These are phyloP conservation scores for Daldinia bambusicola DNA, from an alignment of 495 filamentous ascomycete genomes.

Conservation along the genomic window DNA sequence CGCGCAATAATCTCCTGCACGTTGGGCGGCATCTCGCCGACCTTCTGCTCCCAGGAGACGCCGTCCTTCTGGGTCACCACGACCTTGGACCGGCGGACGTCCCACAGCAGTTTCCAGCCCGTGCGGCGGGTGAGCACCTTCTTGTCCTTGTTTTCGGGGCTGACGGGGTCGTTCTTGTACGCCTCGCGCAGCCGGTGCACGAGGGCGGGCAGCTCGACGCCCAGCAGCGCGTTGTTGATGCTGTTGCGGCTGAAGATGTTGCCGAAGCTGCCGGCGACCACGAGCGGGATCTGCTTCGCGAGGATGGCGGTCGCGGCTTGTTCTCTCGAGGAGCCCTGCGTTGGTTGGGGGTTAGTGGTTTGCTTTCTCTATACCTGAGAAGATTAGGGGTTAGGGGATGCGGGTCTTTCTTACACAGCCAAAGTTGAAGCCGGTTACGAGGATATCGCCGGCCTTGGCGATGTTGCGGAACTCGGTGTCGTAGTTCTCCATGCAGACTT, in stretches of 20 bases:
- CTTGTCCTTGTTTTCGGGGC: slow-evolving; percentile 31
- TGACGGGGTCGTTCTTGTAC: slow-evolving; percentile 52
- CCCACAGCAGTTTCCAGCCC: slow-evolving; percentile 90
- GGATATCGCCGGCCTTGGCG: slow-evolving; percentile 75
- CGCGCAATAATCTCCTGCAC: slow-evolving; percentile 90
- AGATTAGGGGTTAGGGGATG: too few species aligned
- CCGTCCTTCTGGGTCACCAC: slow-evolving; percentile 72
- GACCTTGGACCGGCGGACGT: slow-evolving; percentile 77
- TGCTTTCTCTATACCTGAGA: too few species aligned
- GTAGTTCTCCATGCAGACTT: slow-evolving; percentile 94
- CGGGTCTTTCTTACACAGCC: slow-evolving; percentile 72
- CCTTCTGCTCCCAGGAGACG: slow-evolving; percentile 76
- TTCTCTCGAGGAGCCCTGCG: slow-evolving; percentile 76
- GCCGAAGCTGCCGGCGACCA: slow-evolving; percentile 85
- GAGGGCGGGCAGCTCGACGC: slow-evolving; percentile 81
- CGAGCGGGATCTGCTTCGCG: slow-evolving; percentile 84
- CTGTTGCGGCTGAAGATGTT: slow-evolving; percentile 90
- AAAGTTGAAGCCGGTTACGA: slow-evolving; percentile 91
- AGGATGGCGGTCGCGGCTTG: slow-evolving; percentile 89
- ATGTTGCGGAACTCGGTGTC: slow-evolving; percentile 72
- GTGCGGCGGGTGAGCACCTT: slow-evolving; percentile 81
- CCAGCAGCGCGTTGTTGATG: slow-evolving; percentile 93
- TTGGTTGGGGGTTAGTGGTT: too few species aligned
- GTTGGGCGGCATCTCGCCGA: slow-evolving; percentile 86
- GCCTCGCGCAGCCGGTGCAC: slow-evolving; percentile 73